A percentile compares a stretch with the other conserved stretches of the same genome.
Conservation (phyloP, 805 yeast species). For the Metschnikowia aberdeeniae region DNA sequence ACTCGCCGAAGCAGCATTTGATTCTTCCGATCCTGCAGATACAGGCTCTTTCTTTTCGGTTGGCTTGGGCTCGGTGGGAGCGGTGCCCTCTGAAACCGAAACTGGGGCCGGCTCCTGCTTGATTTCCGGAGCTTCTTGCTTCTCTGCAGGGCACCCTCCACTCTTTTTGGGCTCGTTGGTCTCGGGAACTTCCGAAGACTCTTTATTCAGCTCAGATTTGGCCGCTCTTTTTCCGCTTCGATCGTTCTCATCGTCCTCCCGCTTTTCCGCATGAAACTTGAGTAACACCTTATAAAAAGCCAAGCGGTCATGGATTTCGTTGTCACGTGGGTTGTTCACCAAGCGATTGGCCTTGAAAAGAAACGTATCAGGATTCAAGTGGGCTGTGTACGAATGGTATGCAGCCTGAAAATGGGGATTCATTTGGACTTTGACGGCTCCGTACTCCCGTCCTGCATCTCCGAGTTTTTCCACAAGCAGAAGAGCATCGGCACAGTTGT, state of each 20-base stretch:
- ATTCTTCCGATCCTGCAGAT: no score
- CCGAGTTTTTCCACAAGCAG: constrained; percentile 53
- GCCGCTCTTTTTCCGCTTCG: not conserved
- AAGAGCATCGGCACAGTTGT: constrained; percentile 59
- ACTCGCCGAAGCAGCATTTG: no score
- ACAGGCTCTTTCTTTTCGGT: no score
- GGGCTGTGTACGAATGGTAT: constrained; percentile 19
- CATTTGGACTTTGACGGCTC: constrained; percentile 73
- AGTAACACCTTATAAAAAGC: constrained; percentile 46
- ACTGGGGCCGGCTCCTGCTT: no score
- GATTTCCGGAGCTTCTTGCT: no score
- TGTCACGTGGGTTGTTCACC: constrained; percentile 39
- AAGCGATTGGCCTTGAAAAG: constrained; percentile 52
- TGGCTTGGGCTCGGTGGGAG: no score
- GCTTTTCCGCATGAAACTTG: constrained; percentile 31
- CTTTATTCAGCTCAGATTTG: not conserved
- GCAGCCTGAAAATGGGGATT: constrained; percentile 32
- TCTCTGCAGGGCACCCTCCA: no score
- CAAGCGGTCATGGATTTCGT: constrained; percentile 42
- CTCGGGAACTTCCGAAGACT: not conserved
- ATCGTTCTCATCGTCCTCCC: not conserved
- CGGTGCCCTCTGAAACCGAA: no score
- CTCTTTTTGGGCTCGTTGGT: no score
- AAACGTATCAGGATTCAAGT: constrained; percentile 42
- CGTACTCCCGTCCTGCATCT: constrained; percentile 53